Base-by-base conservation (phyloP, 202 grass and related monocot species). In the Thinopyrum obtusiflorum region DNA sequence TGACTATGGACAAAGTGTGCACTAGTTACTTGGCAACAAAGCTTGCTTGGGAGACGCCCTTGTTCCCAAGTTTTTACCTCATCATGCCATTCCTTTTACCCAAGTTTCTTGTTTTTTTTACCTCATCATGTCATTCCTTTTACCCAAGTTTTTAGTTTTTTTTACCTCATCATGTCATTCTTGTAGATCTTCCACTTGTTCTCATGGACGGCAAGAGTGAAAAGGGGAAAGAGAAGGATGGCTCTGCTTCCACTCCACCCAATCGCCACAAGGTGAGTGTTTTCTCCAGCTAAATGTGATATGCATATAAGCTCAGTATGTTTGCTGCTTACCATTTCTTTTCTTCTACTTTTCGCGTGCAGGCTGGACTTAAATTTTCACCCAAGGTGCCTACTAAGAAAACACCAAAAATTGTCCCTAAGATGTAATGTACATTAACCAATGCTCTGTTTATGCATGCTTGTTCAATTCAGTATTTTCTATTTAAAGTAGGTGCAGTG, bases 371-470 rank as follows among this genome's bases (percentile, higher is more conserved):
- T 20, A 82, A 47, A 66, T 86, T 73, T 89, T 8, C 55, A 4
- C 88, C 88, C 79, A 86, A 64, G 81, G 42, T 26, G 37, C 7
- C 20, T 82, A 29, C 51, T 40, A 86, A 82, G 79, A 86, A 82
- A 73, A 11, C 9, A 24, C 25, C 36, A 28, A 72, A 78, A 46
- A 64, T 9, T 31, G 47, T 24, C 73, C 79, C 79, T 27, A 83
- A 89, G 80, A 44, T 14, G 79, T 89, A 85, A 67, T 10, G 61
- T 57, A 55, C 35, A 70, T 40, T 3, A 6, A 82, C 37, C 29
- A 42, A 14, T 82, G 6, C 62, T 65, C 55, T 53, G 21, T 79
- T 12, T 66, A 28, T 44, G 70, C 40, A 69, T 86, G 18, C 55
- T 70, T 63, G 9, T 23, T 71, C 17, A 59, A 26, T 2, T 57